Conservation (phyloP, 371 early-diverging fungal species). For the Capniomyces stellatus region DNA sequence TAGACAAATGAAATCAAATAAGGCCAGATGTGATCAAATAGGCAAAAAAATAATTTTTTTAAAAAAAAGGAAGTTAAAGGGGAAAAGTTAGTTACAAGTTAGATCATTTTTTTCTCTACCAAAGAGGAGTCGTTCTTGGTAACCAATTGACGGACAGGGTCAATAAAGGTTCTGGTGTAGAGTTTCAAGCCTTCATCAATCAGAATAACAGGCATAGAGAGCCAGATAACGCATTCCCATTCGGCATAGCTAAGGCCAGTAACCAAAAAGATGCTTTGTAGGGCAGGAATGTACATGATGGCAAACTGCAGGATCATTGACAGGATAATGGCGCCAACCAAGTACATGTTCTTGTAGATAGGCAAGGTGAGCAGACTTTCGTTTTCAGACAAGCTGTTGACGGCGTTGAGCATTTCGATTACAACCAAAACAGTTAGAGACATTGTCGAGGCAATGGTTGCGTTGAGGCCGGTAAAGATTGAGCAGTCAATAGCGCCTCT, state of each 20-base stretch:
- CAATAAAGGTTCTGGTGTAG: neutral
- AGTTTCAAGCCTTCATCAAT: conserved; percentile 87
- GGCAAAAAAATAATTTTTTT: neutral
- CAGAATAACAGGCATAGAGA: conserved; percentile 75
- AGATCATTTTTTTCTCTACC: too few relatives aligned
- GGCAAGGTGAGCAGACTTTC: conserved; percentile 79
- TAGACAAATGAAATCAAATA: too few relatives aligned
- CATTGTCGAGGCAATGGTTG: conserved; percentile 86
- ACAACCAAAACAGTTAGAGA: conserved; percentile 85
- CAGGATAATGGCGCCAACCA: conserved; percentile 61
- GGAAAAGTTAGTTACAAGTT: too few relatives aligned
- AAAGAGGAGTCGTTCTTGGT: too few relatives aligned
- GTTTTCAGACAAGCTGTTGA: conserved; percentile 84
- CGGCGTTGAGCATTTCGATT: conserved; percentile 95
- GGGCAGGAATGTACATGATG: conserved; percentile 68
- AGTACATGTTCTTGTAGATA: conserved; percentile 73
- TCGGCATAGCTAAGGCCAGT: conserved; percentile 66
- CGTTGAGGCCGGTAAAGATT: conserved; percentile 59
- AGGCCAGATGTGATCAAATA: too few relatives aligned
- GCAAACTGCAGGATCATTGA: conserved; percentile 85
- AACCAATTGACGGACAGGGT: too few relatives aligned
- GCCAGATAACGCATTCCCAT: conserved; percentile 79
- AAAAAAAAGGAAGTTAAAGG: neutral
- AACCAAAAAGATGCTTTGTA: conserved; percentile 63
- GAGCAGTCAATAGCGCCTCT: conserved; percentile 72